Evolutionary conservation across 768 basidiomycete species (phyloP).

Genomic region (Phaeolepiota aurea): DNA sequence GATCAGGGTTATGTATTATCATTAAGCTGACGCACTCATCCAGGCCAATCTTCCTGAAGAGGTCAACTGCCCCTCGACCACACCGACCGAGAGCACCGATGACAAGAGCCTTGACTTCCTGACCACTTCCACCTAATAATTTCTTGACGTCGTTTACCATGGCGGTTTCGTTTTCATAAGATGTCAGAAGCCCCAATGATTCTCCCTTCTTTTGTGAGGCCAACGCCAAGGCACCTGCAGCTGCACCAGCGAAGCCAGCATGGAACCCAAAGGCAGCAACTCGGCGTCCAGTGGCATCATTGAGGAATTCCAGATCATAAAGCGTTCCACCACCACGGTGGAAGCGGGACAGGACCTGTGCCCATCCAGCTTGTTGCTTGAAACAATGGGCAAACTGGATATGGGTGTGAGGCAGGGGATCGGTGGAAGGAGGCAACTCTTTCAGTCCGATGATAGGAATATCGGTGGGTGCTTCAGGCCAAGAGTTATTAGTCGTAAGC

Average conservation of each 20-base stretch:
- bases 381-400: slow-evolving; percentile 99
- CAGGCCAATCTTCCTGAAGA: slow-evolving; percentile 94
- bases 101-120: slow-evolving; percentile 78
- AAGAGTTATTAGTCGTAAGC: slow-evolving; percentile 81
- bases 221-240: slow-evolving; percentile 78
- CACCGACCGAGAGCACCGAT: slow-evolving; percentile 95
- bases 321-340: slow-evolving; percentile 73
- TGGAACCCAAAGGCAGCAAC: slow-evolving; percentile 98
- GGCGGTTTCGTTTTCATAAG: slow-evolving; percentile 76
- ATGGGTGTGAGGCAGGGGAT: slow-evolving; percentile 87
- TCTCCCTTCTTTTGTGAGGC: slow-evolving; percentile 57
- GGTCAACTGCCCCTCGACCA: slow-evolving; percentile 88
- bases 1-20: slow-evolving; percentile 3
- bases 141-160: slow-evolving; percentile 74
- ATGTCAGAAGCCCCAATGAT: slow-evolving; percentile 60
- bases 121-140: slow-evolving; percentile 57
- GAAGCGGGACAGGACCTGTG: slow-evolving; percentile 79
- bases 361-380: slow-evolving; percentile 94
- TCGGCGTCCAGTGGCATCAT: slow-evolving; percentile 74
- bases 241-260: slow-evolving; percentile 97
- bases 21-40: slow-evolving; percentile 61
- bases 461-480: slow-evolving; percentile 70
- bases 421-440: slow-evolving; percentile 80
- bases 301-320: slow-evolving; percentile 95
- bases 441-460: slow-evolving; percentile 92